Conservation (phyloP, 108 stramenopile species). For the Seminavis robusta region DNA sequence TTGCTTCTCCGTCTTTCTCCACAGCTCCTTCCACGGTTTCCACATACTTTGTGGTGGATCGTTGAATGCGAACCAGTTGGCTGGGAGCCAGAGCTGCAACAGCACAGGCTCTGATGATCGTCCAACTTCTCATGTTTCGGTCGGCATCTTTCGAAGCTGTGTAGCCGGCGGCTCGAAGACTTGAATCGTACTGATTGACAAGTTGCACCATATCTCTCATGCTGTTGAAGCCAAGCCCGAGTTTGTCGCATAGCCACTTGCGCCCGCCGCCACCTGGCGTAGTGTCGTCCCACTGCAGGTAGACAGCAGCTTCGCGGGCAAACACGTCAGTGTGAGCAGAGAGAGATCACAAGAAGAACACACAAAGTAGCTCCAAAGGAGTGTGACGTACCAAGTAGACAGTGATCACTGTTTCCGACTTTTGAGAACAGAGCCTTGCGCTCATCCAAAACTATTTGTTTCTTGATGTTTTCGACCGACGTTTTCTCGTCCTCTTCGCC, state of each 20-base stretch:
- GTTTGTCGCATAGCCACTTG: slow-evolving; percentile 49
- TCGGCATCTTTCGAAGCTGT: slow-evolving; percentile 45
- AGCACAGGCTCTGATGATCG: slow-evolving; percentile 66
- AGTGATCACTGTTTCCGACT: slow-evolving; percentile 84
- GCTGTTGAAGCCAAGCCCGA: slow-evolving; percentile 58
- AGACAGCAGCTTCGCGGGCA: too few species aligned
- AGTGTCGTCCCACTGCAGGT: slow-evolving; percentile 51
- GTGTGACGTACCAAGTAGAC: too few species aligned
- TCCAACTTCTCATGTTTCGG: slow-evolving; percentile 58
- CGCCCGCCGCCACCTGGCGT: slow-evolving; percentile 30
- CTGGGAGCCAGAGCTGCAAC: slow-evolving; percentile 67
- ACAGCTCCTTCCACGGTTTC: slow-evolving; percentile 80
- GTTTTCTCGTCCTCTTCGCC: slow-evolving; percentile 13
- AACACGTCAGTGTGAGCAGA: too few species aligned
- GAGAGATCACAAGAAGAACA: too few species aligned
- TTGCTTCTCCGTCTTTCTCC: slow-evolving; percentile 66
- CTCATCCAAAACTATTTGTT: slow-evolving; percentile 38
- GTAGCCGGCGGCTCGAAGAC: slow-evolving; percentile 56
- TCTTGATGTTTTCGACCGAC: slow-evolving; percentile 9
- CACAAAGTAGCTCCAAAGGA: too few species aligned
- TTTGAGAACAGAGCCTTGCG: slow-evolving; percentile 53
- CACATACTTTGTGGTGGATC: slow-evolving; percentile 70
- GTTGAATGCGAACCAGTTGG: slow-evolving; percentile 68
- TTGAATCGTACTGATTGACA: slow-evolving; percentile 59
- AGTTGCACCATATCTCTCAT: slow-evolving; percentile 81